Percentiles rank a stretch among this genome's conserved stretches.
These are phyloP conservation scores for Colletotrichum truncatum DNA, from an alignment of 2,329 filamentous ascomycete genomes.

Conservation along the genomic window DNA sequence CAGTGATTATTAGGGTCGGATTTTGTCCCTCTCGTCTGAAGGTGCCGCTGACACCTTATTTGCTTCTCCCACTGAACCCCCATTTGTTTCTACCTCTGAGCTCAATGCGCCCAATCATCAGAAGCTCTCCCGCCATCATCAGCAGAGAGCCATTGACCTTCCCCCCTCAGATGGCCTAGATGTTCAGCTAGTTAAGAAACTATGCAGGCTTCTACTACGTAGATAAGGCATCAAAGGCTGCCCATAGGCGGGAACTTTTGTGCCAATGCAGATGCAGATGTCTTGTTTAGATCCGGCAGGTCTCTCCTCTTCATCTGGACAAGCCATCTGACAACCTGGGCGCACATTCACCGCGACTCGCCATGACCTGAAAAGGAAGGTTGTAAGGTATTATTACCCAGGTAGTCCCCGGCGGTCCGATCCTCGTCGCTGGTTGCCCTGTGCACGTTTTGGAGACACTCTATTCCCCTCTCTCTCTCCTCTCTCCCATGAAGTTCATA, in stretches of 20 bases:
- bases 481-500: neutral
- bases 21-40: constrained; percentile 18
- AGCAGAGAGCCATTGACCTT: neutral
- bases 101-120: constrained; percentile 3
- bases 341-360: constrained; percentile 2
- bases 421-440: neutral
- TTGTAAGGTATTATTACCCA: constrained; percentile 1
- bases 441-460: neutral
- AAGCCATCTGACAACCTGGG: neutral
- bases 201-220: neutral
- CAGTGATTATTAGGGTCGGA: neutral
- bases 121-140: neutral
- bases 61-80: neutral
- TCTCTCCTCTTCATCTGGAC: neutral
- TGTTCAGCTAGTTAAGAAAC: neutral
- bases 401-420: constrained; percentile 6
- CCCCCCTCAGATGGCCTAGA: neutral
- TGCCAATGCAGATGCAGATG: neutral
- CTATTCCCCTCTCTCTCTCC: neutral
- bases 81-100: neutral
- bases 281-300: constrained; percentile 22
- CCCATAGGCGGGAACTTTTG: constrained; percentile 15
- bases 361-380: constrained; percentile 23
- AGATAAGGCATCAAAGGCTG: neutral
- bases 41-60: constrained; percentile 1